Conservation (phyloP, 805 yeast genomes). For the Danielia reshetovae region DNA sequence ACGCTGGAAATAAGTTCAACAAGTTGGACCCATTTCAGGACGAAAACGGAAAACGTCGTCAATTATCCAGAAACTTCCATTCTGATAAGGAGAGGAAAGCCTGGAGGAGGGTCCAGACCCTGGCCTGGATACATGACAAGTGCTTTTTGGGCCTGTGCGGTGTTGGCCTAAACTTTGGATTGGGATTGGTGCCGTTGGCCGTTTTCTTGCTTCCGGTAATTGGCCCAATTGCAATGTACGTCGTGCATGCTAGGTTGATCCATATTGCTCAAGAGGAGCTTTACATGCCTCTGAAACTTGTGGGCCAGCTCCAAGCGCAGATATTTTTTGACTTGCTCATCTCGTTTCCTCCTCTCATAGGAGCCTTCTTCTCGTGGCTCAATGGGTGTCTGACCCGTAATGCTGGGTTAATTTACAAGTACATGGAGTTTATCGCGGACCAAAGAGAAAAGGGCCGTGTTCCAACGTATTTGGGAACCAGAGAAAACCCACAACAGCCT, state of each 20-base stretch:
- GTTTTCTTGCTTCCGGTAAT: constrained; percentile 65
- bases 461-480: constrained; percentile 10
- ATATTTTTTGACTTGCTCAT: constrained; percentile 70
- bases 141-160: constrained; percentile 76
- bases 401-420: constrained; percentile 67
- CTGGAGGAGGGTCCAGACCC: constrained; percentile 70
- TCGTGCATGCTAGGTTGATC: constrained; percentile 66
- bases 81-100: constrained; percentile 56
- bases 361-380: constrained; percentile 74
- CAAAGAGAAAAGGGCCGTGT: constrained; percentile 9
- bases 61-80: constrained; percentile 45
- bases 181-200: constrained; percentile 74
- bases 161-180: constrained; percentile 62
- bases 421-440: constrained; percentile 7
- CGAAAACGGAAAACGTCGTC: constrained; percentile 55
- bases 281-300: constrained; percentile 52
- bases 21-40: constrained; percentile 66
- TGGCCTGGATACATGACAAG: constrained; percentile 86
- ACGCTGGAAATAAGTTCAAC: constrained; percentile 61
- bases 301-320: constrained; percentile 72
- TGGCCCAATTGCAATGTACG: constrained; percentile 84
- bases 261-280: constrained; percentile 54
- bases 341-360: constrained; percentile 76
- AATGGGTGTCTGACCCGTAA: constrained; percentile 86
- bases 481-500: background rate